Evolutionary conservation across 371 early-diverging fungal genomes (phyloP), one percentile per base, ranked within the genome.

Genomic region (Mortierella sp.): DNA sequence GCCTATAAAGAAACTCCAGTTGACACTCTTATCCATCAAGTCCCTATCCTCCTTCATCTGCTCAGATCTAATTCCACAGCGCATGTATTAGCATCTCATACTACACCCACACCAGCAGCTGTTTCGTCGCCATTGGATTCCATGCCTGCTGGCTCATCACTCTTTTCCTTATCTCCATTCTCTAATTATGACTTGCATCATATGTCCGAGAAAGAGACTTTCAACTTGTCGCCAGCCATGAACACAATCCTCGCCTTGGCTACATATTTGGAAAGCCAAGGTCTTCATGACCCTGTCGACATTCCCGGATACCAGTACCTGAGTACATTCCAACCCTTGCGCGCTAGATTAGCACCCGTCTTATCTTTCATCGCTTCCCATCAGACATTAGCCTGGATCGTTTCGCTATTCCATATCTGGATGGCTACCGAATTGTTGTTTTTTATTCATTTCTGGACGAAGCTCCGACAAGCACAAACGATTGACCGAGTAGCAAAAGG

Each of bases 341-440:
- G 29, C 4, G 17, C 66, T 43, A 22, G 26, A 34, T 6, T 66
- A 17, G 45, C 6, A 10, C 51, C 62, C 8, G n/a, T 67, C 56
- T 53, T 76, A 10, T 51, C 64, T 32, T 67, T 70, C 28, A 37
- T 76, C 9, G 56, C 68, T 4, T 62, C 72, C 6, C 64, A 72
- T 28, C 64, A 64, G 42, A 56, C 72, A 19, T 40, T 76, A 47
- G 60, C 68, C 23, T 76, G 77, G 77, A 61, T 76, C 15, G 61
- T 76, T 32, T 63, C 67, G 22, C 69, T 83, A 47, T 51, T 87
- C 22, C 86, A 89, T 61, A 82, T 85, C 23, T 89, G 88, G 88
- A 73, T 89, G 63, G 87, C 85, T 0, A 71, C 83, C 28, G 89
- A 89, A 60, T 67, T 89, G 6, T 61, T 89, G 40, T 89, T 88